Evolutionary conservation across 257 asterid species (phyloP), one percentile per base, ranked within the genome.

Genomic region (Solanum bulbocastanum): DNA sequence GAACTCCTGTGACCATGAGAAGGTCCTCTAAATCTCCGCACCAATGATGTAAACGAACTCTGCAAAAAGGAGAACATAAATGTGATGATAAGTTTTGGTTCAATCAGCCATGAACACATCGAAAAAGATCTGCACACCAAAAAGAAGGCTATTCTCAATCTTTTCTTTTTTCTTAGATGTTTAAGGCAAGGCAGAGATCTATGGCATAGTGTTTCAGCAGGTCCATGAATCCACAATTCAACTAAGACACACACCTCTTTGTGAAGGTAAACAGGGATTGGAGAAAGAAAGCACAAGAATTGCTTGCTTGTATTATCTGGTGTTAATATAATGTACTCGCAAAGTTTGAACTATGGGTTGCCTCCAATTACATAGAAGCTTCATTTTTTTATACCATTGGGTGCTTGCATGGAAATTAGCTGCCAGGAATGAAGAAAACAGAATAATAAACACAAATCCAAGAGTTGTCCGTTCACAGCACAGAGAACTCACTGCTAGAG

Each of bases 1-100:
- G 99, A 91, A 91, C 96, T 96, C 90, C 98, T 90, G 90, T 95
- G 87, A 79, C 93, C 92, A 69, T 92, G 91, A 78, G 98, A 96
- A 74, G 98, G 98, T 88, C 99, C 98, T 88, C 95, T 91, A 90
- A 94, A 93, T 93, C 96, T 92, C 89, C 91, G 91, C 78, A 95
- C 87, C 52, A 95, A 68, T 40, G 98, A 93, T 85, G 65, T 89
- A 88, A 86, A 93, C 71, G 69, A 90, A 87, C 89, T 92, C 99
- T 97, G 98, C 92, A 91, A 89, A 89, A 87, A 27, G 32, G 36
- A 69, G 83, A 85, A 76, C 25, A 33, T 79, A 52, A 18, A 66
- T 33, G 32, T 37, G 68, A 86, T 13, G 69, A 52, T 30, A 10
- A 23, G 12, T 20, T 8, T 49, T 15, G 49, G 52, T 22, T 88